phyloP scores from a whole-genome alignment of 371 early-diverging fungal genomes.

The Mortierella sp. region DNA sequence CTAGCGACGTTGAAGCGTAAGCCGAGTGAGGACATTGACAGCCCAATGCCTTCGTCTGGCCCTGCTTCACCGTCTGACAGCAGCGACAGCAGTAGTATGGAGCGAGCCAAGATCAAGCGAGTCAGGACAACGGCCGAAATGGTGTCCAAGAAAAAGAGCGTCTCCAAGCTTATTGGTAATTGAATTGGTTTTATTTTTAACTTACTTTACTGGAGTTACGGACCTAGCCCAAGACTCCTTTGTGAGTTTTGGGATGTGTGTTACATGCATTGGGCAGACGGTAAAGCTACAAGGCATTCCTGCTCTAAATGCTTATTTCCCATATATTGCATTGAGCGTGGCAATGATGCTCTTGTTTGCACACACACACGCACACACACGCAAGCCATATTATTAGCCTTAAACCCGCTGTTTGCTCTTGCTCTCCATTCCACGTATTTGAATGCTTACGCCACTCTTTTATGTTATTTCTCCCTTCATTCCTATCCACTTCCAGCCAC shows the following conservation, averaged over 20 bases:
- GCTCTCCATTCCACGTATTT: neutral
- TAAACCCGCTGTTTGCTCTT: neutral
- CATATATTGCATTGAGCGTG: neutral
- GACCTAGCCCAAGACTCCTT: neutral
- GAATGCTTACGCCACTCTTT: slow-evolving; percentile 19
- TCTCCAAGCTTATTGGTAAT: slow-evolving; percentile 56
- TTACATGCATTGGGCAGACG: neutral
- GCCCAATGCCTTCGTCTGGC: slow-evolving; percentile 56
- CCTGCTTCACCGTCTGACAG: slow-evolving; percentile 50
- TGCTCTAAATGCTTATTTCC: neutral
- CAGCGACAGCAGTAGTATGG: slow-evolving; percentile 26
- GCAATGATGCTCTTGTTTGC: neutral
- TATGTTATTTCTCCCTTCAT: neutral
- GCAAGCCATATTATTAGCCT: neutral
- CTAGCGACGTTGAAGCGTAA: slow-evolving; percentile 52
- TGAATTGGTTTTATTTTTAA: slow-evolving; percentile 9
- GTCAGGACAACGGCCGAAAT: slow-evolving; percentile 40
- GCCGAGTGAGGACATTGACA: slow-evolving; percentile 53
- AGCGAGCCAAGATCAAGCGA: slow-evolving; percentile 52
- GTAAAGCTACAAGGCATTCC: neutral
- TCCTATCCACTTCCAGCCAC: slow-evolving; percentile 24
- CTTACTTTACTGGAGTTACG: slow-evolving; percentile 1
- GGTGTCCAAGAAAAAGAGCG: slow-evolving; percentile 48
- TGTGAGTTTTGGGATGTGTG: neutral
- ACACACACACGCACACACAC: neutral